A percentile compares a stretch with the other conserved stretches of the same genome.
Conservation (phyloP, 352 stramenopile genomes). For the Globisporangium carolinianum region DNA sequence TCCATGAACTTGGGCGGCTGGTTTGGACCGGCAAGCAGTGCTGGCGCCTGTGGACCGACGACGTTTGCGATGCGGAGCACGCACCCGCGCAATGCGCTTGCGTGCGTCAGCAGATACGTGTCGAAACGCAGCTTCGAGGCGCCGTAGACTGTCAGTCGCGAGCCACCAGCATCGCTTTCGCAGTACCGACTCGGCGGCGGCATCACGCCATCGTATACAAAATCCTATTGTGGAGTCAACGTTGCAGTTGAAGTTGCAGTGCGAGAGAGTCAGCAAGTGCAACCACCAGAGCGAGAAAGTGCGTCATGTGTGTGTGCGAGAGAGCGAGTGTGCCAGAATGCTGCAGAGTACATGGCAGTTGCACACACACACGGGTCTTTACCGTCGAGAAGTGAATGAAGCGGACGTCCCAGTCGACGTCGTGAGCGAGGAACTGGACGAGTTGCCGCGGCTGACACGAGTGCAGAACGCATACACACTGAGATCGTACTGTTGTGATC, state of each 20-base stretch:
- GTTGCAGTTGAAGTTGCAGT: not conserved
- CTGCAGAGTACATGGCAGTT: too few relatives aligned
- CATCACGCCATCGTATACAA: constrained; percentile 44
- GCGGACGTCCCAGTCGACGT: constrained; percentile 17
- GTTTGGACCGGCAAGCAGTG: constrained; percentile 19
- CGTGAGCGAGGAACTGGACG: constrained; percentile 22
- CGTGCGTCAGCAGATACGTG: constrained; percentile 17
- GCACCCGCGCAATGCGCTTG: constrained; percentile 6
- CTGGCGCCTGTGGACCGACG: constrained; percentile 29
- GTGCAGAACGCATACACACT: not conserved
- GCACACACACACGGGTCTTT: not conserved
- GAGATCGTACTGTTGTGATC: not conserved
- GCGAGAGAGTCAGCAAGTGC: not conserved
- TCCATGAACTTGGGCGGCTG: constrained; percentile 53
- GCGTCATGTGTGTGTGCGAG: not conserved
- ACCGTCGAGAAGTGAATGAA: constrained; percentile 62
- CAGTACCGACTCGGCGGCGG: constrained; percentile 21
- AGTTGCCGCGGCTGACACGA: constrained; percentile 24
- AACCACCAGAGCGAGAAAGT: not conserved
- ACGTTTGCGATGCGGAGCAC: constrained; percentile 63
- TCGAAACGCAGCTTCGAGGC: constrained; percentile 49
- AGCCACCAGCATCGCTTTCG: constrained; percentile 20
- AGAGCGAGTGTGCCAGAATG: too few relatives aligned
- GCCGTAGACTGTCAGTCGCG: constrained; percentile 34
- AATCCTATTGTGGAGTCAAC: constrained; percentile 24